These are phyloP conservation scores for Durotheca rogersii DNA, from an alignment of 495 filamentous ascomycete genomes.

Conservation along the genomic window DNA sequence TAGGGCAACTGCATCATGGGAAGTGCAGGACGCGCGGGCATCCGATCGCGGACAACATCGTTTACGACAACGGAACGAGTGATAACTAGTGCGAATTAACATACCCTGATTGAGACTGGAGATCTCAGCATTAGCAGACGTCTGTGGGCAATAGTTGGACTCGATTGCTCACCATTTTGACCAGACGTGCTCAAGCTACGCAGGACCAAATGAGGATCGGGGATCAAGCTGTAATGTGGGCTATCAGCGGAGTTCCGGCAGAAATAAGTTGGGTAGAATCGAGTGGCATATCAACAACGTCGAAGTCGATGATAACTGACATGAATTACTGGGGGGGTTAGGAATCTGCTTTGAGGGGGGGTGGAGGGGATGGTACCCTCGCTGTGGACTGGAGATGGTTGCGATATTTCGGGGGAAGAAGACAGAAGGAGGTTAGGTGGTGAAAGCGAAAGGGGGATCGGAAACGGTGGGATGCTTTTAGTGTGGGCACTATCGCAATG, in stretches of 20 bases:
- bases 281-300: neutral
- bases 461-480: conserved; percentile 34
- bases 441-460: conserved; percentile 7
- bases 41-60: conserved; percentile 12
- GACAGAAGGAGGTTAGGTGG: conserved; percentile 1
- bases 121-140: conserved; percentile 14
- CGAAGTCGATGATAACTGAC: conserved; percentile 20
- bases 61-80: conserved; percentile 15
- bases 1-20: conserved; percentile 17
- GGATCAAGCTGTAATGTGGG: conserved; percentile 28
- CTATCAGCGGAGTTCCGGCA: conserved; percentile 28
- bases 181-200: conserved; percentile 26
- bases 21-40: conserved; percentile 20
- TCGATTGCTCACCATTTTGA: conserved; percentile 27
- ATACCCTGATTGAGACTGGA: conserved; percentile 69
- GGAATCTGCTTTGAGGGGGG: conserved; percentile 3
- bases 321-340: conserved; percentile 9
- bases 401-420: conserved; percentile 17
- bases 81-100: conserved; percentile 38
- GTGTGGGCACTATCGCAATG: conserved; percentile 39
- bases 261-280: neutral
- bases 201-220: conserved; percentile 31
- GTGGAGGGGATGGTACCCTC: conserved; percentile 15
- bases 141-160: conserved; percentile 21
- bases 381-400: conserved; percentile 8